phyloP scores from a whole-genome alignment of 2,329 filamentous ascomycete genomes.

The Aspergillus flavus region DNA sequence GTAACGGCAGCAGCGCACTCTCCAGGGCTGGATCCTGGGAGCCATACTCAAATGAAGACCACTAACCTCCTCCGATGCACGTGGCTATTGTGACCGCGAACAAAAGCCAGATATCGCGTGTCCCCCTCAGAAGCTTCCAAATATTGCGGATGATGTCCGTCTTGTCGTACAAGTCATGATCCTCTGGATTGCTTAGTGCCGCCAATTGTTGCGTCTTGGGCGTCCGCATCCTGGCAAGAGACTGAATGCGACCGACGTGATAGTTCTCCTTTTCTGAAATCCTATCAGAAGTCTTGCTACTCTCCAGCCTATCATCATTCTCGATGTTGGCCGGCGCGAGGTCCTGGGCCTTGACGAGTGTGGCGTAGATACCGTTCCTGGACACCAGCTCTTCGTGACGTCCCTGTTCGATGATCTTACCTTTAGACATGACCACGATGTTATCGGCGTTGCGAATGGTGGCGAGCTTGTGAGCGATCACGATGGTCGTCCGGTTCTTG shows the following conservation, averaged over 20 bases:
- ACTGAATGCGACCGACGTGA: background rate
- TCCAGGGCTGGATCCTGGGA: too few species aligned
- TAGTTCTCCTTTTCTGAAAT: background rate
- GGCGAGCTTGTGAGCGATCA: slow-evolving; percentile 48
- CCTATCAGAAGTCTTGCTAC: background rate
- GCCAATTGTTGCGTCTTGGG: background rate
- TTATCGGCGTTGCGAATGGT: slow-evolving; percentile 48
- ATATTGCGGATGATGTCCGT: background rate
- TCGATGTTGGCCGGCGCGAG: slow-evolving; percentile 24
- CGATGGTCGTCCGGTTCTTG: slow-evolving; percentile 47
- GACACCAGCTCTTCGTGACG: slow-evolving; percentile 43
- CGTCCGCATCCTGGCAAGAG: background rate
- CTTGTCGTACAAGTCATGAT: background rate
- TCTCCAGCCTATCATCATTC: background rate
- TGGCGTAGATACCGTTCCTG: slow-evolving; percentile 39
- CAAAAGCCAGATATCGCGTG: background rate
- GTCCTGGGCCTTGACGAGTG: slow-evolving; percentile 51
- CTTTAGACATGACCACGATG: slow-evolving; percentile 47
- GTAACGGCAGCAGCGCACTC: too few species aligned
- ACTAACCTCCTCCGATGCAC: background rate
- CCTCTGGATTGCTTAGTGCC: background rate
- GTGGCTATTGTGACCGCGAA: background rate
- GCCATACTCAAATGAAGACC: too few species aligned
- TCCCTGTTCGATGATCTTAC: slow-evolving; percentile 47
- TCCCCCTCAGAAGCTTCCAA: background rate